These are phyloP conservation scores for Eucalyptus tenuipes DNA, from an alignment of 345 rosid species.

Conservation along the genomic window DNA sequence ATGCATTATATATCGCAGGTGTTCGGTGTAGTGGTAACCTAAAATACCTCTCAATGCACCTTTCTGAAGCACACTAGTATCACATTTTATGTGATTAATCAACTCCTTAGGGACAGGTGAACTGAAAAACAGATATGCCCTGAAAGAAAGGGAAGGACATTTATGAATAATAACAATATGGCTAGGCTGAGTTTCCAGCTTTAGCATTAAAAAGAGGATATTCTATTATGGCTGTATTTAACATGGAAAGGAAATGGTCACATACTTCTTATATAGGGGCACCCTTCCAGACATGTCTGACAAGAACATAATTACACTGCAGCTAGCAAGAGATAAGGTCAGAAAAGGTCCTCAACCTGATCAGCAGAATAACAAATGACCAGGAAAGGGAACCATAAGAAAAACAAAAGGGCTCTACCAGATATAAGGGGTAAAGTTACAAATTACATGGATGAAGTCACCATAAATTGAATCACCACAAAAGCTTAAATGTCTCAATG, in stretches of 20 bases:
- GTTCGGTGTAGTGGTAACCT: not conserved
- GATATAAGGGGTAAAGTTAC: not conserved
- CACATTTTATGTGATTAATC: conserved; percentile 80
- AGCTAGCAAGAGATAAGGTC: conserved; percentile 26
- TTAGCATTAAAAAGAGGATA: not conserved
- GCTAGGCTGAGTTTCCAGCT: not conserved
- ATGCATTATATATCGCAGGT: not conserved
- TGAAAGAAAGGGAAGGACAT: not conserved
- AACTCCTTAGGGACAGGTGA: conserved; percentile 61
- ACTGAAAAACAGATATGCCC: conserved; percentile 87
- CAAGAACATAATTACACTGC: conserved; percentile 93
- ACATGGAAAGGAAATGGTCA: not conserved
- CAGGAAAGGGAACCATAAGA: not conserved
- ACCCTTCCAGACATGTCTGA: conserved; percentile 99
- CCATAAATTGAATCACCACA: not conserved
- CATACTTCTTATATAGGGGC: conserved; percentile 84
- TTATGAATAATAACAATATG: conserved; percentile 1
- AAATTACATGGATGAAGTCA: not conserved
- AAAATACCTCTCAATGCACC: conserved; percentile 75
- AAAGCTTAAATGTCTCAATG: not conserved
- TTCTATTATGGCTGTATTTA: not conserved
- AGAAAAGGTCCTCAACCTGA: not conserved
- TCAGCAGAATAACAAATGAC: not conserved
- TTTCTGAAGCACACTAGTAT: conserved; percentile 72
- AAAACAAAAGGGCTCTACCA: not conserved